Base-by-base conservation (phyloP, 148 eudicot species). In the Persicaria maculosa region DNA sequence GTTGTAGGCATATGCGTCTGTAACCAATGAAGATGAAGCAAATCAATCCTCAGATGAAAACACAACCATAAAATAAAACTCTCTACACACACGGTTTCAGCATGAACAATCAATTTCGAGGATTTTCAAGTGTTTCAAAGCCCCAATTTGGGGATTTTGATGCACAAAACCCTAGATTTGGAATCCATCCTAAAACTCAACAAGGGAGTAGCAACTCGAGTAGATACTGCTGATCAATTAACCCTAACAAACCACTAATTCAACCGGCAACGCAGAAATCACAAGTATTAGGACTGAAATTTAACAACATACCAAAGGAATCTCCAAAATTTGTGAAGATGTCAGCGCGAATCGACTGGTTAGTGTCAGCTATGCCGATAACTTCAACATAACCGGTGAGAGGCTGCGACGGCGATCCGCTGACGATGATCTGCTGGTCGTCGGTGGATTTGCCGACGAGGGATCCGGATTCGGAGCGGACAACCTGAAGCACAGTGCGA, bases 361-460 rank as follows among this genome's bases (percentile, higher is more conserved):
- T 79, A 78, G 70, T 75, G 48, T 95, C 99, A 40, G 96, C 99
- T 76, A 95, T 86, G 62, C 99, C 99, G 80, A 95, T 87, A 47
- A 88, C 92, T 84, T 95, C 99, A n/a, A 90, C 94, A 77, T 77
- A 92, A 43, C 90, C 85, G 19, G 78, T 76, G 16, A 87, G 89
- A 76, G 90, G 81, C 12, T 53, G 59, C 47, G 91, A 86, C 3
- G 86, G 82, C 20, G 84, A 79, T 16, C 97, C 97, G 81, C 88
- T 90, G 9, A 95, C 75, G 53, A 86, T 73, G 20, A 95, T 36
- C 81, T 95, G 97, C 55, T 85, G 89, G 58, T 88, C 97, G 83
- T 95, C 99, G 1, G 97, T 87, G 20, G 99, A 86, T 79, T 84
- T 85, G 12, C 90, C 99, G 11, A 88, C 48, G 0, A 95, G 81